These are phyloP conservation scores for Myriangium duriaei DNA, from an alignment of 2,329 filamentous ascomycete species.

Conservation along the genomic window DNA sequence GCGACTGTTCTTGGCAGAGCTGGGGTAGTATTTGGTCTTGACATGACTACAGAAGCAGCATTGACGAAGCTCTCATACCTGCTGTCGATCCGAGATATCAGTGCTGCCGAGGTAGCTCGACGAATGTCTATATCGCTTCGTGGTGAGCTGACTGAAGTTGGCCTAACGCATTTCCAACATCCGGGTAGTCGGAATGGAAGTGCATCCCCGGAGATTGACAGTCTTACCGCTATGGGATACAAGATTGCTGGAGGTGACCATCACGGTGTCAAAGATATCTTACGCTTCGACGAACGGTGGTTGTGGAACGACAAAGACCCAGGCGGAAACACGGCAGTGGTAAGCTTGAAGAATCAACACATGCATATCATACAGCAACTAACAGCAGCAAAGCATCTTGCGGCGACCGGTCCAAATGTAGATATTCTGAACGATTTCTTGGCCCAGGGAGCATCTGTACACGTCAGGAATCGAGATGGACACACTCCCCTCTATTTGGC, in stretches of 20 bases:
- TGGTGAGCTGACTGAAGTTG: constrained; percentile 73
- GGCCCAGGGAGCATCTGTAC: constrained; percentile 44
- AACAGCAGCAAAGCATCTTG: too few species aligned
- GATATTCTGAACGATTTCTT: constrained; percentile 45
- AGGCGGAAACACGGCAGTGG: constrained; percentile 58
- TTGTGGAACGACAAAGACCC: constrained; percentile 68
- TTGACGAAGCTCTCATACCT: constrained; percentile 85
- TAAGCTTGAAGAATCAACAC: constrained; percentile 21
- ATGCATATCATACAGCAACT: too few species aligned
- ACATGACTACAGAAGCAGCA: constrained; percentile 81
- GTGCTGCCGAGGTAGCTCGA: constrained; percentile 51
- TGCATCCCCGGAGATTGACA: constrained; percentile 46
- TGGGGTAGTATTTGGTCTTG: constrained; percentile 79
- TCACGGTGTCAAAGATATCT: constrained; percentile 50
- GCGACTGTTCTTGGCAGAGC: constrained; percentile 60
- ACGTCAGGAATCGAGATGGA: constrained; percentile 45
- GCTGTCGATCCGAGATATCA: constrained; percentile 54
- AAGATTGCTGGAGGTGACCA: constrained; percentile 63
- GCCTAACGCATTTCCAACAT: constrained; percentile 62
- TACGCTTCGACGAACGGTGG: constrained; percentile 52
- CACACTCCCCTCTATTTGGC: constrained; percentile 48
- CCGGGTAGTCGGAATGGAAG: constrained; percentile 40
- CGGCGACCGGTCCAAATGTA: constrained; percentile 42
- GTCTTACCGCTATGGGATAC: constrained; percentile 66
- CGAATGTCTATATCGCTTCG: constrained; percentile 65